Base-by-base conservation (phyloP, 176 grass and related monocot species). In the Avena eriantha region DNA sequence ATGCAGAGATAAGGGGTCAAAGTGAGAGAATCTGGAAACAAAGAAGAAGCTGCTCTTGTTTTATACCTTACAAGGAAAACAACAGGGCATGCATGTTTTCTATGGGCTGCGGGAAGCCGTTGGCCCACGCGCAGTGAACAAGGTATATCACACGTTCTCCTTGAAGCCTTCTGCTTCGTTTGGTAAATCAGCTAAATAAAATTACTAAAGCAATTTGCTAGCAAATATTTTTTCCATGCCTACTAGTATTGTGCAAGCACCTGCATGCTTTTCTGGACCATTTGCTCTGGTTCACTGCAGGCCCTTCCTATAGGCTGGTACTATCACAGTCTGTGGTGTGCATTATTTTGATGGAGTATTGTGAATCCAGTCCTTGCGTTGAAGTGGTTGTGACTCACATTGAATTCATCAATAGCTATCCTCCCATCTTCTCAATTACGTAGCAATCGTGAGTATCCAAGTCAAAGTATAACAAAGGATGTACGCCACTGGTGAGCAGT, bases 21-120 rank as follows among this genome's bases (percentile, higher is more conserved):
- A 84, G 60, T 54, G 69, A 70, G 83, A 10, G 70, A 63, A 88
- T 91, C 22, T 87, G 70, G 51, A 88, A 91, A 64, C 17, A 81
- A 85, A 88, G 36, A 77, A 64, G 77, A 84, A 85, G 16, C 43
- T 46, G 69, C 58, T 69, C 17, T 46, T 80, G 46, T 82, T 63
- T 84, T 88, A 72, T 91, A 87, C 85, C 85, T 50, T 81, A 84
- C 69, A 76, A 84, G 77, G 86, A 88, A 81, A 91, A 81, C 70
- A 88, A 91, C 53, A 70, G 41, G 71, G 72, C 19, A 8, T 46
- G 15, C 18, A 0, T 85, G 61, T 63, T 85, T 81, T 60, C 29
- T 69, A 18, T 77, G 77, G 50, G 45, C 64, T 55, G 69, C 76
- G 60, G 59, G 86, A 81, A 29, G 22, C 60, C 8, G 19, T 82